A percentile compares a stretch with the other conserved stretches of the same genome.
Evolutionary conservation across 345 rosid species (phyloP).

Genomic region (Eucalyptus marginata): DNA sequence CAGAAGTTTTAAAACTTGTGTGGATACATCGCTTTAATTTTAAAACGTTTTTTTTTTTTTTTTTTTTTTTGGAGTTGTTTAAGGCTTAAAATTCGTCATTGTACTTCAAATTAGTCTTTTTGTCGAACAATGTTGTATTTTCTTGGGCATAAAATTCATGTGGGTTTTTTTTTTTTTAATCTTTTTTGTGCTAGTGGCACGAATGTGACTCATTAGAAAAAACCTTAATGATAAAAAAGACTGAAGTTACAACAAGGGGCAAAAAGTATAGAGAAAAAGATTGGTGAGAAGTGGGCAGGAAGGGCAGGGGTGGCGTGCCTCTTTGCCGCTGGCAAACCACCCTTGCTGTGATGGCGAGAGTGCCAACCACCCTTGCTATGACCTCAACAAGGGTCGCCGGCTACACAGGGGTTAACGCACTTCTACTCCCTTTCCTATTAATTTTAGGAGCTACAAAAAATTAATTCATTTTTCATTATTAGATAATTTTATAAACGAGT

Average conservation of each 20-base stretch:
- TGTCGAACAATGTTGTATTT: not conserved
- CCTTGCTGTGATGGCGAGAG: not conserved
- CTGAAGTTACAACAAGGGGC: not conserved
- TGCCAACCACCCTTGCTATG: not conserved
- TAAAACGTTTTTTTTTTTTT: not conserved
- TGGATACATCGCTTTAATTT: not conserved
- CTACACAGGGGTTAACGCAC: not conserved
- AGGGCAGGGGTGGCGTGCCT: not conserved
- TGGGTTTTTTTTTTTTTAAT: not conserved
- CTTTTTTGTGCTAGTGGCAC: not conserved
- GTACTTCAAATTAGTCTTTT: not conserved
- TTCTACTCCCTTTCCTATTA: not conserved
- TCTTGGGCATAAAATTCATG: not conserved
- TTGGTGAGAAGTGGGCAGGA: not conserved
- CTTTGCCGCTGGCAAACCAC: not conserved
- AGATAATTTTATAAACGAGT: too few species aligned
- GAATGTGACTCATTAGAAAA: not conserved
- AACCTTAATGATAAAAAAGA: not conserved
- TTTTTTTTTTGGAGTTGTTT: not conserved
- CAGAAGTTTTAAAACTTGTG: not conserved
- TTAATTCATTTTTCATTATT: not conserved
- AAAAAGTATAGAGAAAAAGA: not conserved
- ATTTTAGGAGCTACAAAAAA: too few species aligned
- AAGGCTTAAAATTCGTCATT: not conserved
- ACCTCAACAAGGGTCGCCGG: fast-evolving